Percentiles rank a stretch among this genome's conserved stretches.
phyloP scores from a whole-genome alignment of 495 filamentous ascomycete genomes.

The Hyaloscypha variabilis region DNA sequence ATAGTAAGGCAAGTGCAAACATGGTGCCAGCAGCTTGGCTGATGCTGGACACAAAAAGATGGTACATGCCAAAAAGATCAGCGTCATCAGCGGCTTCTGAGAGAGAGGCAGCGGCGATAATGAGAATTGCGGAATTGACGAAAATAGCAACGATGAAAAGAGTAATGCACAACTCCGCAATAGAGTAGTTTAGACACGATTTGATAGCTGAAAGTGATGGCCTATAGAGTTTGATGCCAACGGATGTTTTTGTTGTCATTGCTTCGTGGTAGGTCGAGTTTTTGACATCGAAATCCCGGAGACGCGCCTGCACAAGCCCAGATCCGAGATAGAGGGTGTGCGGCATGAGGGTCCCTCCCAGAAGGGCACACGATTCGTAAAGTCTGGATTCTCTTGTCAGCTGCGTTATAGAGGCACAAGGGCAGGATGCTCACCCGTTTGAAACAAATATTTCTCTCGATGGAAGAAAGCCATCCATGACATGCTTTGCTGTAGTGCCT shows the following conservation, averaged over 20 bases:
- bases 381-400: slow-evolving; percentile 50
- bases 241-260: not conserved
- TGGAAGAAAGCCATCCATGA: slow-evolving; percentile 82
- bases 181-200: slow-evolving; percentile 76
- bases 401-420: not conserved
- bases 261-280: slow-evolving; percentile 42
- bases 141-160: slow-evolving; percentile 87
- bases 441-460: slow-evolving; percentile 68
- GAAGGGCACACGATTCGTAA: slow-evolving; percentile 86
- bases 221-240: slow-evolving; percentile 65
- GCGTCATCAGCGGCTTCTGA: slow-evolving; percentile 37
- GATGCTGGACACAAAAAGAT: slow-evolving; percentile 17
- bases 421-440: slow-evolving; percentile 49
- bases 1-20: slow-evolving; percentile 75
- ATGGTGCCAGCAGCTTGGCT: slow-evolving; percentile 64
- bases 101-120: slow-evolving; percentile 79
- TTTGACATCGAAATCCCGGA: slow-evolving; percentile 72
- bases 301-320: slow-evolving; percentile 79
- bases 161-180: slow-evolving; percentile 69
- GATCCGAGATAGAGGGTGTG: slow-evolving; percentile 86
- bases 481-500: slow-evolving; percentile 49
- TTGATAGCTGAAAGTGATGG: slow-evolving; percentile 77
- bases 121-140: slow-evolving; percentile 87
- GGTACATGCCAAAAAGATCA: slow-evolving; percentile 20
- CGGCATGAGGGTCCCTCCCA: slow-evolving; percentile 92